phyloP scores from a whole-genome alignment of 1,284 basidiomycete genomes.

The Moniliophthora roreri region DNA sequence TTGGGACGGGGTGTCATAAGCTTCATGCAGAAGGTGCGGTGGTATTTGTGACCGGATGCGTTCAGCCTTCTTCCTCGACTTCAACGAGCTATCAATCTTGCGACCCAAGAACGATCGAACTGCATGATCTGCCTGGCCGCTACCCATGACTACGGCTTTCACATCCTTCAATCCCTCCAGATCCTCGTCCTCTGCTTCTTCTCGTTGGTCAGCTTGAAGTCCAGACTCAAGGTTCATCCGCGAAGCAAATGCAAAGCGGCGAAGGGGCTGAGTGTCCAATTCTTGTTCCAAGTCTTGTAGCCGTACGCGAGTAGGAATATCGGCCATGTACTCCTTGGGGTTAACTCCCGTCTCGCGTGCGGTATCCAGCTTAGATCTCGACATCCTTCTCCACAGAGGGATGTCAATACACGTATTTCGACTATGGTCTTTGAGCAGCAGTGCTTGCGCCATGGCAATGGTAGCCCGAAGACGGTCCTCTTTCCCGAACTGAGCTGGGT shows the following conservation, averaged over 20 bases:
- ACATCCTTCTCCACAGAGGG: not conserved
- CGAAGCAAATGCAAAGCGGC: not conserved
- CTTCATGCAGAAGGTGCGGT: not conserved
- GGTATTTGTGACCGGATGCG: not conserved
- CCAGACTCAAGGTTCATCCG: not conserved
- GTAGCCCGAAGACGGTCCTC: not conserved
- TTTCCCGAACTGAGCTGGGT: not conserved
- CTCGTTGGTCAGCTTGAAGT: not conserved
- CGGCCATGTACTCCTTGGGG: not conserved
- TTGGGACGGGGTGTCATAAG: not conserved
- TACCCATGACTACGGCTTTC: not conserved
- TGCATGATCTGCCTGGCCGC: not conserved
- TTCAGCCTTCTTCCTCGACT: not conserved
- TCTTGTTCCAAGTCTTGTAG: constrained; percentile 1
- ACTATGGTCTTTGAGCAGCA: not conserved
- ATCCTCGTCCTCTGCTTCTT: not conserved
- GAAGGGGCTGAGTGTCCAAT: not conserved
- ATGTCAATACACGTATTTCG: not conserved
- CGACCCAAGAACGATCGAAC: not conserved
- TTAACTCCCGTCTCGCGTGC: not conserved
- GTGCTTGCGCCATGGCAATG: not conserved
- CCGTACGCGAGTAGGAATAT: not conserved
- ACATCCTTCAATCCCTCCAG: constrained; percentile 1
- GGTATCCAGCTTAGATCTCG: not conserved
- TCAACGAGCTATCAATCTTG: not conserved